Evolutionary conservation across 148 eudicot species (phyloP), one percentile per base, ranked within the genome.

Genomic region (Linanthus parryae): DNA sequence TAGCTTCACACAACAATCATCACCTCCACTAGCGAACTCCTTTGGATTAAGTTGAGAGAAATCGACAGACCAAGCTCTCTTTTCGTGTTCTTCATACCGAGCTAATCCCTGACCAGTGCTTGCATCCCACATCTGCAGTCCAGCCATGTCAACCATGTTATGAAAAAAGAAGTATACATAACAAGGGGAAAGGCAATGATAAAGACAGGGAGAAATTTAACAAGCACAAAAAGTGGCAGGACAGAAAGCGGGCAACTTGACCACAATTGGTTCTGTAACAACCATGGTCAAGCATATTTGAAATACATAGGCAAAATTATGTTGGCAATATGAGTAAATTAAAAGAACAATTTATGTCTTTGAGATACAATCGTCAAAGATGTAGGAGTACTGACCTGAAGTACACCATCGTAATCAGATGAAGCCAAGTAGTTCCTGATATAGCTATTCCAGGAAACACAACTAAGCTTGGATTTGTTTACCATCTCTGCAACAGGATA

Each of bases 41-140:
- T 71, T 82, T 25, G 99, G 96, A 66, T 84, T 88, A 39, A 80
- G 72, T 36, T 22, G 75, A 52, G 96, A 94, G 38, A 88, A 88
- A 50, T 94, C 96, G 62, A 94, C 91, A 46, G 96, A 88, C 99
- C 99, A 94, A 42, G 95, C 95, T 69, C 99, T 73, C 52, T 71
- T 72, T 18, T 48, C 53, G 63, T 94, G 99, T 57, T 88, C 96
- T 18, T 24, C 55, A 59, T 67, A 71, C 54, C 71, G 75, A 24
- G 70, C 62, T 49, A 88, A 64, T 11, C 13, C 72, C 73, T 94
- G 83, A 56, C 95, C 88, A 31, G 91, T 84, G 26, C 82, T 67
- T 28, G 79, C 86, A 72, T 94, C 99, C 99, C 99, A 94, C 39
- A 88, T 24, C 99, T 91, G 83, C 38, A 70, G 40, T n/a, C 38